These are phyloP conservation scores for Amniculicola lignicola DNA, from an alignment of 495 filamentous ascomycete genomes.

Conservation along the genomic window DNA sequence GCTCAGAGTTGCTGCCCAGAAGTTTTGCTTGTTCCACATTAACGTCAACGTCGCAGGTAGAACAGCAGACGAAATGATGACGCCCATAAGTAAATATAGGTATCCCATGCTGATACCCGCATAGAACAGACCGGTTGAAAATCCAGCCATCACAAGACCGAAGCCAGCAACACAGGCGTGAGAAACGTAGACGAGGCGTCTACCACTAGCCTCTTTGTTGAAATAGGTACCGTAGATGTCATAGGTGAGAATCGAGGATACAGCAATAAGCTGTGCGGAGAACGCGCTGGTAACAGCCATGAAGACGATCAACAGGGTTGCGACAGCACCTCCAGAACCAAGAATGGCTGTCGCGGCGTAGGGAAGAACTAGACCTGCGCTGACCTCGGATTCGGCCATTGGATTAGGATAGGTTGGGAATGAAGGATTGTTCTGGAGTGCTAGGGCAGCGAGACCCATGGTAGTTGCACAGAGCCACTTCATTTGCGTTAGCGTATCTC, in stretches of 20 bases:
- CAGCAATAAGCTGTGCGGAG: constrained; percentile 47
- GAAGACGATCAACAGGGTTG: constrained; percentile 46
- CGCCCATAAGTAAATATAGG: constrained; percentile 43
- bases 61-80: constrained; percentile 47
- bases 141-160: constrained; percentile 39
- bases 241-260: constrained; percentile 46
- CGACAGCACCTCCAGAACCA: constrained; percentile 47
- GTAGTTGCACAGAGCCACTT: too few relatives aligned
- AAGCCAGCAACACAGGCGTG: constrained; percentile 50
- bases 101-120: constrained; percentile 31
- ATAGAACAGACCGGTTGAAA: constrained; percentile 34
- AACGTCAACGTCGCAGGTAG: constrained; percentile 53
- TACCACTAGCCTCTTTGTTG: constrained; percentile 45
- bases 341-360: constrained; percentile 46
- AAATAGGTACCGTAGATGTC: constrained; percentile 48
- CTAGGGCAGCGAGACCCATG: constrained; percentile 42
- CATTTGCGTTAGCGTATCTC: too few relatives aligned
- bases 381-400: constrained; percentile 45
- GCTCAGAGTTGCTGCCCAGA: constrained; percentile 45
- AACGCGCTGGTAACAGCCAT: constrained; percentile 49
- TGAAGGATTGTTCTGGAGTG: constrained; percentile 43
- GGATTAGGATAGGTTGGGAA: constrained; percentile 49
- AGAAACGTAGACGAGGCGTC: constrained; percentile 42
- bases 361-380: constrained; percentile 44
- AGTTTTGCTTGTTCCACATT: constrained; percentile 50